Evolutionary conservation across 768 basidiomycete species (phyloP).

Genomic region (Boletellus emodensis): DNA sequence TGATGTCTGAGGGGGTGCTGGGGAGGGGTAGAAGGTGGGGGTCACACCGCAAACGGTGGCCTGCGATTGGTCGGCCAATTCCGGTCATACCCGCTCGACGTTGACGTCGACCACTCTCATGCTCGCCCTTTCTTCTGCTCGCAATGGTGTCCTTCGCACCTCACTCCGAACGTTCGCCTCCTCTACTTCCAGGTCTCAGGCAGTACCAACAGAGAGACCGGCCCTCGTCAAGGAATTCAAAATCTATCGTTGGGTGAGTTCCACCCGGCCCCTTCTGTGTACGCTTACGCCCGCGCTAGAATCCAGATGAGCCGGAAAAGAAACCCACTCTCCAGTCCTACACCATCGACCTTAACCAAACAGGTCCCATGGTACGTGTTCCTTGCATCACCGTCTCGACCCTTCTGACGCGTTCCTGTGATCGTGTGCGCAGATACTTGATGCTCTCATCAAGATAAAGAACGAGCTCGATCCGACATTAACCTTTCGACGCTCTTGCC

Average conservation of each 20-base stretch:
- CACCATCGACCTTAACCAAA: conserved; percentile 88
- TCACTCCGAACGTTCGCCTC: conserved; percentile 32
- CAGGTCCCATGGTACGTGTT: conserved; percentile 81
- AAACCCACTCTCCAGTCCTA: conserved; percentile 92
- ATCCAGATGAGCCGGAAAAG: conserved; percentile 90
- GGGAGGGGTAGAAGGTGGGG: no score
- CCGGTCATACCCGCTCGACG: no score
- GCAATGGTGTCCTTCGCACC: conserved; percentile 7
- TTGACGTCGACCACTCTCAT: no score
- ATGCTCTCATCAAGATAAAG: conserved; percentile 98
- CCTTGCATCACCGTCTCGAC: not conserved
- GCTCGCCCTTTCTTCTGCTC: not conserved
- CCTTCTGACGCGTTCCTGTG: not conserved
- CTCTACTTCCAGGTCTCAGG: conserved; percentile 23
- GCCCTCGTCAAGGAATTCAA: conserved; percentile 89
- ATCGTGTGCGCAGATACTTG: conserved; percentile 53
- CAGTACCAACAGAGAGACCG: conserved; percentile 61
- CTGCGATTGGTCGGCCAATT: no score
- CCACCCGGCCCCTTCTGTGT: not conserved
- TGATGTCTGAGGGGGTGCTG: no score
- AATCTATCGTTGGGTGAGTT: conserved; percentile 91
- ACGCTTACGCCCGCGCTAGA: conserved; percentile 40
- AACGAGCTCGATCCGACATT: conserved; percentile 96
- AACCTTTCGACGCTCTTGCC: conserved; percentile 90
- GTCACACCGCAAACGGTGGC: no score